Evolutionary conservation across 1,139 yeast genomes (phyloP), one percentile per base, ranked within the genome.

Genomic region (Kluyveromyces sp.): DNA sequence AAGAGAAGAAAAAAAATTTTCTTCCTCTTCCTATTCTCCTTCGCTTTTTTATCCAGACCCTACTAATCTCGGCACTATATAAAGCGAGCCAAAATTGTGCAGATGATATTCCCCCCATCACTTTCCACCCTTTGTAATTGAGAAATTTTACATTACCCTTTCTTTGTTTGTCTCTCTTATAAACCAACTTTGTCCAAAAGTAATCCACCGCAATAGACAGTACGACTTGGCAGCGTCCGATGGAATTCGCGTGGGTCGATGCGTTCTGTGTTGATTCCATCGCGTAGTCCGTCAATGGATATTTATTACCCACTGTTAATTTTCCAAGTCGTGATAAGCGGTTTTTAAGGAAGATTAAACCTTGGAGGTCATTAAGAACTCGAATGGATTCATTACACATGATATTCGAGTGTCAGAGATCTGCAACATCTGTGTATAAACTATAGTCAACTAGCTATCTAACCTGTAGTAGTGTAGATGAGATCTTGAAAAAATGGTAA

Each of bases 361-460:
- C 31, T n/a, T 42, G 45, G 60, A 64, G 69, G 63, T 65, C 71
- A 66, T 33, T 75, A 77, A 77, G 81, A 77, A 75, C 81, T 71
- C 77, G 69, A 64, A 71, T 69, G 79, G 79, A 74, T 40, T n/a
- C 36, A 28, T 25, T 15, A 21, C 59, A 55, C 58, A 66, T 69
- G 79, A 75, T 63, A 67, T 71, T 65, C 61, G 78, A 71, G 81
- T 77, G 81, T 77, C 81, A 77, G 81, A 73, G 73, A 69, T 66
- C 68, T 64, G 67, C 71, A 51, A 77, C 72, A 76, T 70, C 45
- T 41, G 21, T 15, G 33, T 31, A 31, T 31, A 7, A 31, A 7
- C 33, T 15, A 15, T 15, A 15, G 21, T 15, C 21, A 15, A 15
- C 2, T 15, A 15, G 21, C 21, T 15, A 15, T 15, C 21, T 15